Conservation (phyloP, 805 yeast genomes). For the Dipodascopsis uninucleata region DNA sequence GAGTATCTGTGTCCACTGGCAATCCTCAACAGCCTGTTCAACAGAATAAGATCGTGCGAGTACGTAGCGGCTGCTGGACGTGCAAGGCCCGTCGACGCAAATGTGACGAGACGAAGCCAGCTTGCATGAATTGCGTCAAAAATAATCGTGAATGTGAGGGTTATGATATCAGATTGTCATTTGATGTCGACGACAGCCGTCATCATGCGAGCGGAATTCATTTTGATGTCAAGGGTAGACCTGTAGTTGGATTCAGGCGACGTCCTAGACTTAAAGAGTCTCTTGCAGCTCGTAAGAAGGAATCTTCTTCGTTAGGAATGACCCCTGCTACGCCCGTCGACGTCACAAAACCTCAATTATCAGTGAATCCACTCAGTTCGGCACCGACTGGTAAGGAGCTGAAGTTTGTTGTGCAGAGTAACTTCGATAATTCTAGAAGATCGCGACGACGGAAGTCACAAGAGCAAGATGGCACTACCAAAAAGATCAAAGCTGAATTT, state of each 20-base stretch:
- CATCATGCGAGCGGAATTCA: constrained; percentile 23
- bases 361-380: background rate
- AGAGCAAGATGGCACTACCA: background rate
- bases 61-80: constrained; percentile 52
- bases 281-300: constrained; percentile 16
- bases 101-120: constrained; percentile 62
- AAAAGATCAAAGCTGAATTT: constrained; percentile 8
- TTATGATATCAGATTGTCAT: constrained; percentile 26
- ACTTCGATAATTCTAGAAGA: constrained; percentile 14
- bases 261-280: constrained; percentile 26
- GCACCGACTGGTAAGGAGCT: constrained; percentile 12
- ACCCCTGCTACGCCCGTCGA: background rate
- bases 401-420: constrained; percentile 23
- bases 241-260: constrained; percentile 26
- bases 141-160: constrained; percentile 30
- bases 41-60: constrained; percentile 26
- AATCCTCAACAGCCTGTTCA: constrained; percentile 4
- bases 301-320: background rate
- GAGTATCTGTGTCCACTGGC: constrained; percentile 1
- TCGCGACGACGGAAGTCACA: constrained; percentile 6
- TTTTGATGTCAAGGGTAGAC: constrained; percentile 23
- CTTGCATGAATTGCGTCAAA: constrained; percentile 46
- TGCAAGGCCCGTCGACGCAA: constrained; percentile 64
- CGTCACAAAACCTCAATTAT: background rate
- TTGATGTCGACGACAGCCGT: constrained; percentile 28